Conservation (phyloP, 1,284 basidiomycete genomes). For the Leucoagaricus sp. region DNA sequence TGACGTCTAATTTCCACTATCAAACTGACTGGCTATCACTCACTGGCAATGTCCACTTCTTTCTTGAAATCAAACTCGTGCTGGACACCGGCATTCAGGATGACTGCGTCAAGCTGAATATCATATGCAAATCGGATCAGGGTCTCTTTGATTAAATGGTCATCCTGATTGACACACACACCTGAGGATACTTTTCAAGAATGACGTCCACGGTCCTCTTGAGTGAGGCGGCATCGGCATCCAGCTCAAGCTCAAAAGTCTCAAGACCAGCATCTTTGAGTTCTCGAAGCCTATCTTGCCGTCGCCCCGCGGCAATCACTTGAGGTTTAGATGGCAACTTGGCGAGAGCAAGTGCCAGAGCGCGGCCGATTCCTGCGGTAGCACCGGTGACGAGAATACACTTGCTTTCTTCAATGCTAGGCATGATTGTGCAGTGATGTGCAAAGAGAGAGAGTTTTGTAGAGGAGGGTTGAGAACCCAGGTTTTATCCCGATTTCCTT, state of each 20-base stretch:
- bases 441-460: background rate
- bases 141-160: too few species aligned
- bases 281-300: constrained; percentile 52
- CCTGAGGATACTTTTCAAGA: constrained; percentile 47
- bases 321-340: constrained; percentile 50
- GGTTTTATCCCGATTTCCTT: background rate
- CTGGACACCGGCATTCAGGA: constrained; percentile 55
- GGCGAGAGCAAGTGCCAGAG: constrained; percentile 55
- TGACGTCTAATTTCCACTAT: background rate
- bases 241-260: constrained; percentile 45
- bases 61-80: constrained; percentile 52
- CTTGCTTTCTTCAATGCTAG: constrained; percentile 50
- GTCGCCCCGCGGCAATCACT: constrained; percentile 57
- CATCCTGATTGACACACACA: constrained; percentile 31
- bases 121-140: constrained; percentile 4
- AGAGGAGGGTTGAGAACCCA: background rate
- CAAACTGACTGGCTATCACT: constrained; percentile 20
- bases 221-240: constrained; percentile 37
- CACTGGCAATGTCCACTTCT: constrained; percentile 48
- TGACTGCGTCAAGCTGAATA: constrained; percentile 49
- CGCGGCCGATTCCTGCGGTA: constrained; percentile 62
- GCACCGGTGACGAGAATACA: constrained; percentile 64
- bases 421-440: constrained; percentile 29
- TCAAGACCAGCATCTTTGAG: constrained; percentile 40
- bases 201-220: constrained; percentile 43